Percentiles rank a stretch among this genome's conserved stretches.
Evolutionary conservation across 306 rosid species (phyloP).

Genomic region (Prunus davidiana): DNA sequence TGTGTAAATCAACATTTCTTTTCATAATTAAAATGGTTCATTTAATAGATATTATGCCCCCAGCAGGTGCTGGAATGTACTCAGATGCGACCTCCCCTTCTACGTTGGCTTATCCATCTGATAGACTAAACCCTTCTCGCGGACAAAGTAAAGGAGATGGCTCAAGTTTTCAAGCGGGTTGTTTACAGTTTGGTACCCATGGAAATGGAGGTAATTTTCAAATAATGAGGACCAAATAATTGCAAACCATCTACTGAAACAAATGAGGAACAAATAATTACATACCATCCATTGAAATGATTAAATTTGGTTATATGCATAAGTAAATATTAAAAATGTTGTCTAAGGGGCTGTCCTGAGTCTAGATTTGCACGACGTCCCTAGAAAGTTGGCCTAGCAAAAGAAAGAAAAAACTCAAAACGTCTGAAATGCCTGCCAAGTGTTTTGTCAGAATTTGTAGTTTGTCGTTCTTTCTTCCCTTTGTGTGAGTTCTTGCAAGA

Average conservation of each 20-base stretch:
- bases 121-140: constrained; percentile 22
- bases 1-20: constrained; percentile 15
- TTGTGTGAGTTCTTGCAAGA: not conserved
- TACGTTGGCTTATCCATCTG: constrained; percentile 20
- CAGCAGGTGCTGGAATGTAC: constrained; percentile 46
- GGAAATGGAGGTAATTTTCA: constrained; percentile 66
- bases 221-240: not conserved
- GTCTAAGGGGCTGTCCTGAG: not conserved
- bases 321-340: not conserved
- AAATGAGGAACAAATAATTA: no score
- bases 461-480: not conserved
- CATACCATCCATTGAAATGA: not conserved
- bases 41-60: constrained; percentile 31
- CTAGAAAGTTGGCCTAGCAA: not conserved
- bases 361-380: not conserved
- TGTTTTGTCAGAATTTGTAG: not conserved
- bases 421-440: not conserved
- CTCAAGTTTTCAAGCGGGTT: constrained; percentile 33
- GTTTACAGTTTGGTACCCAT: constrained; percentile 59
- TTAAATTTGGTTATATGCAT: not conserved
- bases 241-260: not conserved
- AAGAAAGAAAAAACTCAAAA: not conserved
- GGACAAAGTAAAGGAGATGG: constrained; percentile 29
- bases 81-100: constrained; percentile 34
- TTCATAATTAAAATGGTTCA: constrained; percentile 29